Evolutionary conservation across 2,329 filamentous ascomycete species (phyloP), one percentile per base, ranked within the genome.

Genomic region (Diaporthe caulivora): DNA sequence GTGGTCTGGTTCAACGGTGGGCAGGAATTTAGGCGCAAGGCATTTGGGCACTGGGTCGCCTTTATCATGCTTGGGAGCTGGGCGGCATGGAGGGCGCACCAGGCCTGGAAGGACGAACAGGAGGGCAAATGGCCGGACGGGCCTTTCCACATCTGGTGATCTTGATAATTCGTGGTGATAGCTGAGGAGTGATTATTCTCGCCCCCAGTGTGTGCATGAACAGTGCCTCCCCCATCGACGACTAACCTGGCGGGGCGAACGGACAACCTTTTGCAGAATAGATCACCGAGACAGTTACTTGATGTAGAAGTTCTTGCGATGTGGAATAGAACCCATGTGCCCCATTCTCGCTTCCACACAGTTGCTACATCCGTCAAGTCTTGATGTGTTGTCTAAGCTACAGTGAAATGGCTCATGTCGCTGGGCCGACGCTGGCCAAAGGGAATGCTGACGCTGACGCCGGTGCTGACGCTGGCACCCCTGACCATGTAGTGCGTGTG

Each of bases 1-100:
- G 78, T 83, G 1, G 78, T 83, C 1, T 83, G 81, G 81, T 24
- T 77, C 10, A 68, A 79, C 2, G 81, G 81, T 0, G 80, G 81
- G 13, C 75, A 78, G 11, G 57, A 76, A 24, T 57, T 78, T 6
- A 75, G 72, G 18, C 76, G 68, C 18, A 58, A 75, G 68, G 78
- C 78, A 3, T 37, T 70, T 55, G 79, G 80, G 0, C 80, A 81
- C 68, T 81, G 78, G 78, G 75, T 79, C 18, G 80, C 78, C 0
- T 77, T 77, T 3, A 51, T 74, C 40, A 77, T 77, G 0, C 78
- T 81, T 51, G 71, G 74, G 1, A 76, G 76, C 3, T 81, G 80
- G 80, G 77, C 78, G 40, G 18, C 75, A 37, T 79, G 78, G 78
- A 75, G 78, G 67, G 49, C 53, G 1, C 58, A 70, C 21, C 40